These are phyloP conservation scores for Sophora flavescens DNA, from an alignment of 306 rosid species.

Conservation along the genomic window DNA sequence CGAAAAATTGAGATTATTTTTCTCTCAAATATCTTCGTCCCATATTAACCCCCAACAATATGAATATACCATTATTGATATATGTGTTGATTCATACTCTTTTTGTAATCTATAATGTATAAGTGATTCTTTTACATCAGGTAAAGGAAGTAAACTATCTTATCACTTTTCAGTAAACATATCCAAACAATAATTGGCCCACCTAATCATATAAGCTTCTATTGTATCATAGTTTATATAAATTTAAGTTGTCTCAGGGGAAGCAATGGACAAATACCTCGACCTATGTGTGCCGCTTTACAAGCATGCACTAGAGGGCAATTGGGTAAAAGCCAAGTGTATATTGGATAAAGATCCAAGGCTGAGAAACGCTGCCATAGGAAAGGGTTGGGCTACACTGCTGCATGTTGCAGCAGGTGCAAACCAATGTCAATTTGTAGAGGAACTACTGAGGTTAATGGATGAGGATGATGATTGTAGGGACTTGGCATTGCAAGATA, in stretches of 20 bases:
- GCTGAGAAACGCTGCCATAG: constrained; percentile 36
- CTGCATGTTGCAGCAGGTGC: constrained; percentile 50
- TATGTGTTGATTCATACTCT: too few relatives aligned
- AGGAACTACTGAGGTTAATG: background rate
- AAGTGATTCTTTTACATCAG: too few relatives aligned
- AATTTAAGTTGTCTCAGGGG: background rate
- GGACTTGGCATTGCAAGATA: constrained; percentile 36
- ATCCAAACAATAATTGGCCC: too few relatives aligned
- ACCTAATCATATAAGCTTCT: too few relatives aligned
- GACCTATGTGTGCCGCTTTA: constrained; percentile 49
- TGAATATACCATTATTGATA: too few relatives aligned
- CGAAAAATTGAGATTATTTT: too few relatives aligned
- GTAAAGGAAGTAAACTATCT: too few relatives aligned
- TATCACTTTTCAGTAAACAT: too few relatives aligned
- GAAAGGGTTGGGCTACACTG: constrained; percentile 28
- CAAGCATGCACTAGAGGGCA: constrained; percentile 41
- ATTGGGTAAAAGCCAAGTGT: constrained; percentile 36
- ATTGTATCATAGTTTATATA: too few relatives aligned
- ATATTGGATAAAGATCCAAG: background rate
- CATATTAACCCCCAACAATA: too few relatives aligned
- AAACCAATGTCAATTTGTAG: constrained; percentile 24
- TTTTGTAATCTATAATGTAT: too few relatives aligned
- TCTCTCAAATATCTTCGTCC: too few relatives aligned
- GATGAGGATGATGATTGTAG: background rate
- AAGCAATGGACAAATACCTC: background rate